Evolutionary conservation across 2,329 filamentous ascomycete species (phyloP), one percentile per base, ranked within the genome.

Genomic region (Aurifilum marmelostoma): DNA sequence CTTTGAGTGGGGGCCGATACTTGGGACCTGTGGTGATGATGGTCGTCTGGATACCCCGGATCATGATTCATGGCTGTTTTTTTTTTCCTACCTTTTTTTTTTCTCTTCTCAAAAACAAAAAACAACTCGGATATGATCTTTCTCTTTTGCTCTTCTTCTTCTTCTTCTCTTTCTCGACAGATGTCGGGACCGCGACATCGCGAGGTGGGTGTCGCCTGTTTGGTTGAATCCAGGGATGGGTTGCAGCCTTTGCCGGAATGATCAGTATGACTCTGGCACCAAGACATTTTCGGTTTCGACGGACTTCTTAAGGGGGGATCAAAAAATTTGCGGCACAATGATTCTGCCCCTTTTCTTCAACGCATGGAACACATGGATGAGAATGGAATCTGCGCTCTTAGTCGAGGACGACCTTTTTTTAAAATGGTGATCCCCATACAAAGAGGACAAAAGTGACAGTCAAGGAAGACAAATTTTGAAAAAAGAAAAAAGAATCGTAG

Each of bases 31-130:
- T 71, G 69, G 69, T 71, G 69, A 67, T 65, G 63, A 71, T 65
- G 69, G 69, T 71, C 69, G 69, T 71, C 69, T 71, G 69, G 69
- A 71, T 71, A 71, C 69, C 69, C 69, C 69, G 69, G 69, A 67
- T 69, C 69, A 71, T 71, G 69, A 71, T 69, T 71, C 59, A 71
- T 71, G 69, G 67, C 69, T 71, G 58, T 65, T 67, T 60, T 50
- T 47, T 24, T 54, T 59, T 52, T 65, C 50, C n/a, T 3, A 24
- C n/a, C 18, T 32, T 50, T 32, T 12, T 24, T 24, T 43, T 47
- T 47, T 47, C 43, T n/a, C 9, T 47, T 47, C 18, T 21, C 41
- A 6, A 47, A 47, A 47, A 47, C 16, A 47, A 43, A 43, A 1
- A n/a, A 58, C 54, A 37, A 47, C 43, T 58, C 52, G 50, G 52